Evolutionary conservation across 306 rosid genomes (phyloP).

Genomic region (Medicago truncatula): MtrunA17r5.0-ANR NC_053047.1:36213001-36213500

Average conservation of each 20-base stretch:
- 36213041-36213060: too few species aligned
- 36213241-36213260: too few species aligned
- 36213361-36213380: slow-evolving; percentile 70
- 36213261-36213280: too few species aligned
- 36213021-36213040: too few species aligned
- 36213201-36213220: too few species aligned
- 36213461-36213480: slow-evolving; percentile 65
- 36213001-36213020: too few species aligned
- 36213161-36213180: too few species aligned
- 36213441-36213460: slow-evolving; percentile 68
- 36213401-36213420: slow-evolving; percentile 99
- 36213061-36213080: not conserved
- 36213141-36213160: not conserved
- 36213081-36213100: not conserved
- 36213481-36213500: slow-evolving; percentile 93
- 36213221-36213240: too few species aligned
- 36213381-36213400: slow-evolving; percentile 91
- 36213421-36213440: slow-evolving; percentile 98
- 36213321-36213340: slow-evolving; percentile 31
- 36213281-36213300: too few species aligned
- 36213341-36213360: slow-evolving; percentile 67
- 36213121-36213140: not conserved
- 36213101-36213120: slow-evolving; percentile 9
- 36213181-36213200: too few species aligned
- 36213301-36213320: not conserved